Percentiles rank a stretch among this genome's conserved stretches.
Evolutionary conservation across 2,329 filamentous ascomycete species (phyloP).

Genomic region (Sporothrix curviconia): DNA sequence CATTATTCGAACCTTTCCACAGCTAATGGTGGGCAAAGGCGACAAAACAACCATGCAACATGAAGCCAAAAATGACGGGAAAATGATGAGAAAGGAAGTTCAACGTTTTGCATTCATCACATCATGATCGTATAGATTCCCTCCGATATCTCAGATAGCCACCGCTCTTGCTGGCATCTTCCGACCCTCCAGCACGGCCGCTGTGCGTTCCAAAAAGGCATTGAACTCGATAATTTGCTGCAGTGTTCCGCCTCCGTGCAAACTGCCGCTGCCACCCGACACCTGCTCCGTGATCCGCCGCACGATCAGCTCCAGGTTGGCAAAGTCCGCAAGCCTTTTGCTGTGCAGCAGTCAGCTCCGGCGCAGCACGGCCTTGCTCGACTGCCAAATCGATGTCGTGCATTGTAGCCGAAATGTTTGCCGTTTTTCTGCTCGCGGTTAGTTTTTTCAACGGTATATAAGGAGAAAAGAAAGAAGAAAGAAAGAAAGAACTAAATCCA

Average conservation of each 20-base stretch:
- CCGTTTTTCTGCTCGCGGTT: too few species aligned
- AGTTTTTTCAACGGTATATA: too few species aligned
- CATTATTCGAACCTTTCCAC: not conserved
- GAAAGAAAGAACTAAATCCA: not conserved
- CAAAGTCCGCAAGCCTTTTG: conserved; percentile 45
- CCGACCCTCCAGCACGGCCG: conserved; percentile 44
- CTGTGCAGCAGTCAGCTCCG: conserved; percentile 37
- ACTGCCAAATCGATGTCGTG: conserved; percentile 55
- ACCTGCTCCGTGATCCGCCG: conserved; percentile 49
- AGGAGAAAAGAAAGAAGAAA: not conserved
- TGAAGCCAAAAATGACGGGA: not conserved
- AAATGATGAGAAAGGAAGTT: not conserved
- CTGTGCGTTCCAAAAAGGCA: conserved; percentile 55
- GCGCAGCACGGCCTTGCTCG: conserved; percentile 37
- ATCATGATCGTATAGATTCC: not conserved
- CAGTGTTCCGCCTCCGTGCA: conserved; percentile 41
- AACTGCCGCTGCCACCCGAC: conserved; percentile 40
- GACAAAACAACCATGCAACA: not conserved
- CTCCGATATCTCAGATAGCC: not conserved
- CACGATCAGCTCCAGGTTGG: conserved; percentile 52
- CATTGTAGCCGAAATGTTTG: conserved; percentile 51
- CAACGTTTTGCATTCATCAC: not conserved
- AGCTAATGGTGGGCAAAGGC: too few species aligned
- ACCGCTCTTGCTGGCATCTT: not conserved
- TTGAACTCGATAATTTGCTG: conserved; percentile 56